Base-by-base conservation (phyloP, 140 eudicot species). In the Stevia rebaudiana region DNA sequence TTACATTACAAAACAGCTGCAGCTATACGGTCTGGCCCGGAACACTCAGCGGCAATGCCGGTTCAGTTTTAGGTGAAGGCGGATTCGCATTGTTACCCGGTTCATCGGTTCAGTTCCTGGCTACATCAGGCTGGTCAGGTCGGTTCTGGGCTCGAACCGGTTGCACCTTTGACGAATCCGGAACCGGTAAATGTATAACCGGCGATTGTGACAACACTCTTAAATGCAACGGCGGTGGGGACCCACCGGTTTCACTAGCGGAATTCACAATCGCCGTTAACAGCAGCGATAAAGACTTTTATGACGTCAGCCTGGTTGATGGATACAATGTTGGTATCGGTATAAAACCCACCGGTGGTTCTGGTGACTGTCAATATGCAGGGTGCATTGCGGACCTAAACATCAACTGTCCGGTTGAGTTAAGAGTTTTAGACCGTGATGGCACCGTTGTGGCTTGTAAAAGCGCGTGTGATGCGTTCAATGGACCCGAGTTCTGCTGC, bases 91-190 rank as follows among this genome's bases (percentile, higher is more conserved):
- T 90, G 13, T 23, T 73, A 10, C 94, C 98, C 0, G 95, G 90
- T 12, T 82, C 81, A 13, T 78, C 91, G 2, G 44, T 69, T 62
- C 80, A 81, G 33, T 58, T 90, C 53, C 69, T 85, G 0, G 90
- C 84, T 0, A 83, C 75, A 30, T 69, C 74, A 0, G 94, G 86
- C 52, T 90, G 95, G 95, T 85, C 91, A 0, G 98, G 86, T 22
- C 85, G 95, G 39, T 85, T 88, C 67, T 88, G 95, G 96, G 95
- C 86, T 22, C 68, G 96, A 55, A 87, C 96, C 11, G 91, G 90
- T 25, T 87, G 96, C 85, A 76, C 69, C 13, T 90, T 90, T 42
- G 88, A 82, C 65, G 72, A 50, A 2, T 31, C 74, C 13, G 95
- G 95, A 3, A 67, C 70, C 13, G 95, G 94, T 8, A 78, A 61